A percentile compares a stretch with the other conserved stretches of the same genome.
Conservation (phyloP, 805 yeast genomes). For the Helenozyma baotianmanensis region DNA sequence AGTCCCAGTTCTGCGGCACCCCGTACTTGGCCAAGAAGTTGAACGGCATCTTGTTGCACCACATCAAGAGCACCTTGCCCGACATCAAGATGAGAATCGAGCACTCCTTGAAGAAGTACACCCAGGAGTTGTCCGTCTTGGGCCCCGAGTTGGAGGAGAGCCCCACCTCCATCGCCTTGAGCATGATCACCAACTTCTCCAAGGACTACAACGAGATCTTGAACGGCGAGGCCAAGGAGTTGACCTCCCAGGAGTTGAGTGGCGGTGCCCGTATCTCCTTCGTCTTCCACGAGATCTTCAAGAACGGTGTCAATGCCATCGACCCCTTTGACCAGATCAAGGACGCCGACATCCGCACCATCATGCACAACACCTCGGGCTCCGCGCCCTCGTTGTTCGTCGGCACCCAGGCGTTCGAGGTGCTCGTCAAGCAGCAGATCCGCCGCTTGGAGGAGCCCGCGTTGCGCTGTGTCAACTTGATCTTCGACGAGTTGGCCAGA, state of each 20-base stretch:
- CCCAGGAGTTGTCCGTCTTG: slow-evolving; percentile 63
- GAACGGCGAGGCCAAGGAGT: slow-evolving; percentile 89
- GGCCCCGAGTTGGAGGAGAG: slow-evolving; percentile 90
- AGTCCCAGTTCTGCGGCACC: slow-evolving; percentile 97
- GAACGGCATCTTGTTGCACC: slow-evolving; percentile 82
- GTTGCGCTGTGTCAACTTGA: slow-evolving; percentile 78
- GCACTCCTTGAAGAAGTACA: slow-evolving; percentile 72
- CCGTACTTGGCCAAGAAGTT: slow-evolving; percentile 91
- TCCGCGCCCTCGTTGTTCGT: slow-evolving; percentile 93
- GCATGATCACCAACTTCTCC: slow-evolving; percentile 86
- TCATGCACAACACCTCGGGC: slow-evolving; percentile 95
- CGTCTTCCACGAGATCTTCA: slow-evolving; percentile 93
- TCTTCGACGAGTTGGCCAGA: slow-evolving; percentile 92
- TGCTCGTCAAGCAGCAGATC: slow-evolving; percentile 71
- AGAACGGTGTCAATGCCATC: slow-evolving; percentile 84
- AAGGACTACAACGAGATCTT: slow-evolving; percentile 87
- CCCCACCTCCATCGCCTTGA: slow-evolving; percentile 83
- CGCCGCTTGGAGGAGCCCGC: slow-evolving; percentile 93
- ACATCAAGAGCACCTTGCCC: slow-evolving; percentile 65
- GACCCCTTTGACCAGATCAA: slow-evolving; percentile 97
- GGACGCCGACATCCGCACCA: slow-evolving; percentile 93
- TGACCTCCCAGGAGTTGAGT: slow-evolving; percentile 82
- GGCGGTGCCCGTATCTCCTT: slow-evolving; percentile 98
- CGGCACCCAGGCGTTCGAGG: slow-evolving; percentile 96
- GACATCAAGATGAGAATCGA: slow-evolving; percentile 91